Evolutionary conservation across 2,329 filamentous ascomycete species (phyloP).

Genomic region (Sporothrix mexicana): DNA sequence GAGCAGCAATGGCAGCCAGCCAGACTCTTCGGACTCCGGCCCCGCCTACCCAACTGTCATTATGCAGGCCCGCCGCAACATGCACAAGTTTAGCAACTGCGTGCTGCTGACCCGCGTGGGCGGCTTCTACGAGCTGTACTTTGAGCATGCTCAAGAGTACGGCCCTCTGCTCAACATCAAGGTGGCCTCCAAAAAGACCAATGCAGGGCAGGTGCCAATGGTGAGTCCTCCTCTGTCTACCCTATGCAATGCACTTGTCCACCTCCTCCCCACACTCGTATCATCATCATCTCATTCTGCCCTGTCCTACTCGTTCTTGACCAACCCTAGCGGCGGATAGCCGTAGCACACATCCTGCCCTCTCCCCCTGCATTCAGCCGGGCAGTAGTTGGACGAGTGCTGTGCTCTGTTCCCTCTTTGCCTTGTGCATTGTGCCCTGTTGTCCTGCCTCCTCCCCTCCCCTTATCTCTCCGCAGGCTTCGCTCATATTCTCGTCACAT

Average conservation of each 20-base stretch:
- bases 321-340: not conserved
- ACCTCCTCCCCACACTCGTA: slow-evolving; percentile 9
- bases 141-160: slow-evolving; percentile 90
- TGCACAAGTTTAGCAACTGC: slow-evolving; percentile 88
- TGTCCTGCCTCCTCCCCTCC: not conserved
- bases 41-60: slow-evolving; percentile 83
- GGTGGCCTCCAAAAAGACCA: slow-evolving; percentile 80
- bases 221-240: slow-evolving; percentile 52
- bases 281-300: slow-evolving; percentile 29
- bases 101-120: slow-evolving; percentile 91
- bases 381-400: not conserved
- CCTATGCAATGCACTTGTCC: slow-evolving; percentile 1
- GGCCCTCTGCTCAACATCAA: slow-evolving; percentile 88
- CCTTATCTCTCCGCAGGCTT: not conserved
- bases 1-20: not conserved
- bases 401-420: no score
- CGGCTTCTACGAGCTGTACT: slow-evolving; percentile 97
- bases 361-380: slow-evolving; percentile 15
- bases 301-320: not conserved
- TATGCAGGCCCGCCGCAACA: slow-evolving; percentile 84
- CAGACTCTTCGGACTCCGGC: not conserved
- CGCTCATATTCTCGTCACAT: not conserved
- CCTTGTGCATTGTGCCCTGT: no score
- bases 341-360: not conserved
- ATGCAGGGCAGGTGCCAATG: slow-evolving; percentile 81